Percentiles rank a stretch among this genome's conserved stretches.
Evolutionary conservation across 805 yeast genomes (phyloP).

Genomic region (Candida anglica): DNA sequence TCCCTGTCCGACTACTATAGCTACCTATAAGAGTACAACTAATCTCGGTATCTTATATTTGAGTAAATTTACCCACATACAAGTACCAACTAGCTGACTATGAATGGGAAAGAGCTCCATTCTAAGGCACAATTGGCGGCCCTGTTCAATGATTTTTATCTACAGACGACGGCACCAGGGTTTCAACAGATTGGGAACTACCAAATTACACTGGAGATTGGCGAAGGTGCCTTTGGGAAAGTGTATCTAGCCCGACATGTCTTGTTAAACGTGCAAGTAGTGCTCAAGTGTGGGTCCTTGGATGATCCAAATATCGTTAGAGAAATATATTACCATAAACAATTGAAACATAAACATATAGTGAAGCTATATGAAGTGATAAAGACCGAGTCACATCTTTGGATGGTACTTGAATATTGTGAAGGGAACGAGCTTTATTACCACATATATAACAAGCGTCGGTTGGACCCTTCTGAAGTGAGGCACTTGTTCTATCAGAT

Average conservation of each 20-base stretch:
- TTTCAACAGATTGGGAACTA: conserved; percentile 78
- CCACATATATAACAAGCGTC: conserved; percentile 49
- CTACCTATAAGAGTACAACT: too few relatives aligned
- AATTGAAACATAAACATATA: conserved; percentile 78
- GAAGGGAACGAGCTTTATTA: conserved; percentile 76
- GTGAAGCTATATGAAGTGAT: conserved; percentile 83
- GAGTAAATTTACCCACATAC: too few relatives aligned
- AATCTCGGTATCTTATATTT: too few relatives aligned
- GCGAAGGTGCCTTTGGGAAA: conserved; percentile 91
- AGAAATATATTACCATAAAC: conserved; percentile 85
- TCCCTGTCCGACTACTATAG: too few relatives aligned
- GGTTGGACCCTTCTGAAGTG: conserved; percentile 49
- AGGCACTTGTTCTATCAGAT: conserved; percentile 60
- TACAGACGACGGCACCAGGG: conserved; percentile 39
- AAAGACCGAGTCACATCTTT: conserved; percentile 71
- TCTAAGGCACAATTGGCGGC: conserved; percentile 53
- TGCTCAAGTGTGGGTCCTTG: conserved; percentile 74
- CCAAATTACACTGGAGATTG: conserved; percentile 66
- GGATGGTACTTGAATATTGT: conserved; percentile 90
- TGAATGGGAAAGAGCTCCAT: conserved; percentile 20
- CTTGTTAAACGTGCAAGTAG: conserved; percentile 69
- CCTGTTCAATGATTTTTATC: conserved; percentile 58
- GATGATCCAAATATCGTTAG: conserved; percentile 83
- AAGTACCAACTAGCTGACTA: too few relatives aligned
- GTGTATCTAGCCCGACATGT: conserved; percentile 82